Evolutionary conservation across 805 yeast species (phyloP).

Genomic region (Kodamaea restingae): DNA sequence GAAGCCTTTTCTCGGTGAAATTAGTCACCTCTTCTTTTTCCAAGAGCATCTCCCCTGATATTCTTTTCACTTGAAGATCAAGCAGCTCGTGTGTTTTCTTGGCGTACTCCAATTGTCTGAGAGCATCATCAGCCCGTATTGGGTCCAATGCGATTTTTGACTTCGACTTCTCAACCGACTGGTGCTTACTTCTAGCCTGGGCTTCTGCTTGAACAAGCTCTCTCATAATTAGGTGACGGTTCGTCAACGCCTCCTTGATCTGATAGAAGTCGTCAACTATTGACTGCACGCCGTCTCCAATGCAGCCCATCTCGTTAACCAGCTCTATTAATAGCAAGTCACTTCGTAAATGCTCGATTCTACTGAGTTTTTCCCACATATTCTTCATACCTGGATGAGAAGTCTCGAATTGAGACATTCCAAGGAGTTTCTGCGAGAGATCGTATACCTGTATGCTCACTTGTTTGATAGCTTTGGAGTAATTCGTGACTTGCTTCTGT

Average conservation of each 20-base stretch:
- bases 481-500: constrained; percentile 46
- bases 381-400: constrained; percentile 66
- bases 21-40: constrained; percentile 62
- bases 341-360: constrained; percentile 63
- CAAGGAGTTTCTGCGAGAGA: constrained; percentile 37
- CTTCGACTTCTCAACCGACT: constrained; percentile 66
- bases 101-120: constrained; percentile 73
- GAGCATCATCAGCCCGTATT: constrained; percentile 84
- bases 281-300: constrained; percentile 70
- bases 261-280: constrained; percentile 74
- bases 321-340: constrained; percentile 73
- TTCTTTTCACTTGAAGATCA: constrained; percentile 71
- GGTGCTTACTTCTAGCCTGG: constrained; percentile 64
- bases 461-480: constrained; percentile 56
- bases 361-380: constrained; percentile 76
- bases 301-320: constrained; percentile 63
- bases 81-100: constrained; percentile 71
- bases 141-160: constrained; percentile 77
- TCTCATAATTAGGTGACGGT: constrained; percentile 88
- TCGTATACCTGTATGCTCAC: constrained; percentile 46
- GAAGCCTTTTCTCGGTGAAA: constrained; percentile 55
- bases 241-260: constrained; percentile 88
- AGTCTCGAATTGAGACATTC: constrained; percentile 39
- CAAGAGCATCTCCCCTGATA: constrained; percentile 78
- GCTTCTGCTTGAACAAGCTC: constrained; percentile 79